A percentile compares a stretch with the other conserved stretches of the same genome.
These are phyloP conservation scores for Sphaerosporella brunnea DNA, from an alignment of 495 filamentous ascomycete species.

Conservation along the genomic window DNA sequence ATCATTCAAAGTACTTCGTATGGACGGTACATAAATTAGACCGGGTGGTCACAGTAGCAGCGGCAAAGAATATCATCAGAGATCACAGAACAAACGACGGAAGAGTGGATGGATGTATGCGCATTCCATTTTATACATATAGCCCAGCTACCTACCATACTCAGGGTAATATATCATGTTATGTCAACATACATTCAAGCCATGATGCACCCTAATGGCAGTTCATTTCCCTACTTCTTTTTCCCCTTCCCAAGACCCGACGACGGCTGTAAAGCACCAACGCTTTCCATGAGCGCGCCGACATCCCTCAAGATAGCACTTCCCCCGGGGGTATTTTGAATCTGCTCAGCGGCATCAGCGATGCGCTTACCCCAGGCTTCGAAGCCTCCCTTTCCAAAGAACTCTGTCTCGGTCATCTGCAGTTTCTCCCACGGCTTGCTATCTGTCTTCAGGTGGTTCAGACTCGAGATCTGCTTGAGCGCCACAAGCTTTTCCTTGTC, in stretches of 20 bases:
- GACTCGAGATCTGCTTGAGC: neutral
- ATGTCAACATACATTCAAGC: too few relatives aligned
- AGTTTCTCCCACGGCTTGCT: neutral
- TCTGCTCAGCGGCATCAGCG: neutral
- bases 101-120: too few relatives aligned
- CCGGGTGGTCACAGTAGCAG: too few relatives aligned
- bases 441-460: neutral
- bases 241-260: neutral
- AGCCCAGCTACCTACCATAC: too few relatives aligned
- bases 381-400: neutral
- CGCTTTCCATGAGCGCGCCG: neutral
- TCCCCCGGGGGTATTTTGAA: neutral
- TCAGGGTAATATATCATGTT: too few relatives aligned
- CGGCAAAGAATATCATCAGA: too few relatives aligned
- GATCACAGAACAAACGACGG: too few relatives aligned
- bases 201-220: too few relatives aligned
- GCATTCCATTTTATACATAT: too few relatives aligned
- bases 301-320: neutral
- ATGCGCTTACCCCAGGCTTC: neutral
- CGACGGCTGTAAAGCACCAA: neutral
- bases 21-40: too few relatives aligned
- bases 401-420: slow-evolving; percentile 1
- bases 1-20: too few relatives aligned
- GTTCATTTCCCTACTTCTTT: neutral
- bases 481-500: neutral